These are phyloP conservation scores for Yamadazyma diddensiae DNA, from an alignment of 1,139 yeast species.

Conservation along the genomic window DNA sequence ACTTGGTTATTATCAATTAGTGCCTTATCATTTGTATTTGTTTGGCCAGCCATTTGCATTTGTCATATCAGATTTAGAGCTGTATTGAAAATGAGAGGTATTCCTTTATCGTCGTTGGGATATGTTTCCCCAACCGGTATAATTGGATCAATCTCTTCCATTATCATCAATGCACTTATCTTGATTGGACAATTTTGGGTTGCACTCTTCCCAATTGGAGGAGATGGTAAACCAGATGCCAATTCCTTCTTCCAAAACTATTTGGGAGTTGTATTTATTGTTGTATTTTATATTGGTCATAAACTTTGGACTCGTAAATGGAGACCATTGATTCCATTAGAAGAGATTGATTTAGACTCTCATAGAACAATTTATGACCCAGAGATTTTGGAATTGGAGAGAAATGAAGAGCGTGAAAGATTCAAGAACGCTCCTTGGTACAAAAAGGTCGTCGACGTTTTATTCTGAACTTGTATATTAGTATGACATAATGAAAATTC, in stretches of 20 bases:
- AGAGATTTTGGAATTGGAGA: conserved; percentile 39
- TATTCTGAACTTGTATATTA: conserved; percentile 3
- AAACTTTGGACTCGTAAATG: conserved; percentile 36
- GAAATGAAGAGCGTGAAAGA: conserved; percentile 37
- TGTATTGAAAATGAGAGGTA: conserved; percentile 36
- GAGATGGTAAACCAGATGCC: conserved; percentile 27
- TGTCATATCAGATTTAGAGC: conserved; percentile 43
- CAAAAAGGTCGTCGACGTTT: conserved; percentile 4
- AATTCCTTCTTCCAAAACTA: conserved; percentile 33
- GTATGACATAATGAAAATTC: not conserved
- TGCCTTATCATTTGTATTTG: conserved; percentile 41
- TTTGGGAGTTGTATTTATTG: conserved; percentile 35
- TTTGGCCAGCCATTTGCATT: conserved; percentile 42
- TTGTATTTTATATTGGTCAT: conserved; percentile 37
- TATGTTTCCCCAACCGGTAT: conserved; percentile 42
- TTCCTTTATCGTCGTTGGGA: conserved; percentile 35
- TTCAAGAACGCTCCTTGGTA: conserved; percentile 29
- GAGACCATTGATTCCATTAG: conserved; percentile 29
- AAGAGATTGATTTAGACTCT: conserved; percentile 39
- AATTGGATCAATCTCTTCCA: conserved; percentile 37
- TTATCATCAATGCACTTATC: conserved; percentile 32
- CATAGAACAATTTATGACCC: conserved; percentile 42
- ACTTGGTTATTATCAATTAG: conserved; percentile 44
- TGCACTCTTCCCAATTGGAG: conserved; percentile 39
- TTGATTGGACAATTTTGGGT: conserved; percentile 45